Conservation (phyloP, 176 grass and related monocot genomes). For the Tuctoria greenei region DNA sequence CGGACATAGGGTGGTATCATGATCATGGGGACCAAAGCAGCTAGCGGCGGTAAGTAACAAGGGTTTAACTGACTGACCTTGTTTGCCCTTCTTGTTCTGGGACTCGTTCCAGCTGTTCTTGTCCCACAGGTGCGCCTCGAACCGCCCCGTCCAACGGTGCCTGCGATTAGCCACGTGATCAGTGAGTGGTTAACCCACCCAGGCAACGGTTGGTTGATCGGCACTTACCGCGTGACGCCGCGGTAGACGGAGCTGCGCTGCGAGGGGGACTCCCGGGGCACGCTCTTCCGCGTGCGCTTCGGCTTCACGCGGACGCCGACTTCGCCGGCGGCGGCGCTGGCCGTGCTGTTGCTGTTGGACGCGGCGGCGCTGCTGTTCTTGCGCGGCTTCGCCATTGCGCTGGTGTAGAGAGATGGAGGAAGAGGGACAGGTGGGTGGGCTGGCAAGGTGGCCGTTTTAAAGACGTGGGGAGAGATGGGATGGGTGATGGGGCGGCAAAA, state of each 20-base stretch:
- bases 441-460: slow-evolving; percentile 36
- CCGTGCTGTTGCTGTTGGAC: background rate
- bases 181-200: background rate
- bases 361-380: slow-evolving; percentile 33
- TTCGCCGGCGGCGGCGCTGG: background rate
- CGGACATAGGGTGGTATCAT: background rate
- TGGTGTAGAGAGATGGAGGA: background rate
- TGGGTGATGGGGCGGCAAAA: slow-evolving; percentile 38
- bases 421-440: slow-evolving; percentile 32
- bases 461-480: background rate
- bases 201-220: background rate
- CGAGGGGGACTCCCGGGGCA: slow-evolving; percentile 60
- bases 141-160: slow-evolving; percentile 90
- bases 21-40: background rate
- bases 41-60: background rate
- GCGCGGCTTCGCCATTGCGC: slow-evolving; percentile 43
- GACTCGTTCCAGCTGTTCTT: slow-evolving; percentile 92
- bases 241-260: slow-evolving; percentile 89
- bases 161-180: slow-evolving; percentile 21
- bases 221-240: slow-evolving; percentile 71
- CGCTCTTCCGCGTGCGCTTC: slow-evolving; percentile 78
- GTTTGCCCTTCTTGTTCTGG: slow-evolving; percentile 96
- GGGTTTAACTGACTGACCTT: slow-evolving; percentile 45
- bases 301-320: slow-evolving; percentile 39
- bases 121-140: slow-evolving; percentile 98